Evolutionary conservation across 176 grass and related monocot species (phyloP).

Genomic region (Saccharum officinarum): DNA sequence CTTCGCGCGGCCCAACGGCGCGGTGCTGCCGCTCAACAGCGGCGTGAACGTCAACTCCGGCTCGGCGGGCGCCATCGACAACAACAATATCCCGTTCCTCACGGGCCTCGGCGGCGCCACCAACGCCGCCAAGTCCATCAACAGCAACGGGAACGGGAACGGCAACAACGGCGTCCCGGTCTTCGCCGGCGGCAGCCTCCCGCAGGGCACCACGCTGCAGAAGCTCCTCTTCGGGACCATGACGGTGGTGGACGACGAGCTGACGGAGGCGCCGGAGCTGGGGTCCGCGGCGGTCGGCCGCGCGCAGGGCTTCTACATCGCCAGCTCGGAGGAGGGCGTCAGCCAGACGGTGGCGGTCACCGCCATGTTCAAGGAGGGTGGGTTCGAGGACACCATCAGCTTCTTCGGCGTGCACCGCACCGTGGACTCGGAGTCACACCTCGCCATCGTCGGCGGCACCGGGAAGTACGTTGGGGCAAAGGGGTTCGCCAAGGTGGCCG

Average conservation of each 20-base stretch:
- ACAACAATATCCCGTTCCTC: slow-evolving; percentile 78
- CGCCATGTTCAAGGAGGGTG: slow-evolving; percentile 58
- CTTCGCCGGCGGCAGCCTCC: slow-evolving; percentile 62
- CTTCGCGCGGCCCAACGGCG: slow-evolving; percentile 67
- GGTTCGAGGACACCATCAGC: slow-evolving; percentile 62
- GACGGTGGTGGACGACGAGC: slow-evolving; percentile 79
- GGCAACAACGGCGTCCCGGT: slow-evolving; percentile 35
- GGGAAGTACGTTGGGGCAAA: slow-evolving; percentile 53
- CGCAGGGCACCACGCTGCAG: slow-evolving; percentile 60
- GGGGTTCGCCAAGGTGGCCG: slow-evolving; percentile 62
- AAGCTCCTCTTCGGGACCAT: slow-evolving; percentile 65
- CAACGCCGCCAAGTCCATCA: slow-evolving; percentile 35
- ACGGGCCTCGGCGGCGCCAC: slow-evolving; percentile 69
- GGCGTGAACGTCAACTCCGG: slow-evolving; percentile 52
- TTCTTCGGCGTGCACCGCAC: slow-evolving; percentile 78
- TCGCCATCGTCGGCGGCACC: slow-evolving; percentile 61
- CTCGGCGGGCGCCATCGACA: slow-evolving; percentile 53
- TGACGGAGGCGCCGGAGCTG: slow-evolving; percentile 56
- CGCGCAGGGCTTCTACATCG: slow-evolving; percentile 70
- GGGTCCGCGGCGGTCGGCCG: slow-evolving; percentile 47
- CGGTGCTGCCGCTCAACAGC: slow-evolving; percentile 50
- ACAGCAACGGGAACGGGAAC: slow-evolving; percentile 3
- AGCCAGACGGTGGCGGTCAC: slow-evolving; percentile 71
- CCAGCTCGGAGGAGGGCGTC: slow-evolving; percentile 60
- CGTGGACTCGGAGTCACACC: slow-evolving; percentile 62